Evolutionary conservation across 176 grass and related monocot genomes (phyloP).

Genomic region (Otatea glauca): DNA sequence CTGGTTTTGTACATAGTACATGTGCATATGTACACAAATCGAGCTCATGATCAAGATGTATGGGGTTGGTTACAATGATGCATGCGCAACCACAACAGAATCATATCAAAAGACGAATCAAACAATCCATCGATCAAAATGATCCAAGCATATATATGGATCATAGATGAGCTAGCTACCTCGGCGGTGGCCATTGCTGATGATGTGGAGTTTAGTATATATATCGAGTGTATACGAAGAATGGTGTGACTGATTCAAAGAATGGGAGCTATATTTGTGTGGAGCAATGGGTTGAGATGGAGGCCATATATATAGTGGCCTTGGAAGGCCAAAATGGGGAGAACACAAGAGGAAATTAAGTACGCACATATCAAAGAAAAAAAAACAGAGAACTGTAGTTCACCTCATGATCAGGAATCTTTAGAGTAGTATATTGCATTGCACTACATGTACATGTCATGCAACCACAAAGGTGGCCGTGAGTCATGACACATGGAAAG

Average conservation of each 20-base stretch:
- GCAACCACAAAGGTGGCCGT: too few relatives aligned
- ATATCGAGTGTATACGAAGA: background rate
- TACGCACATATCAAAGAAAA: background rate
- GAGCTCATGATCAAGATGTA: background rate
- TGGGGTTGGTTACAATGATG: background rate
- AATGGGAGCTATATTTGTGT: slow-evolving; percentile 32
- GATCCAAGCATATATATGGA: background rate
- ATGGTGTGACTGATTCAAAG: background rate
- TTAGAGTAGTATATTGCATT: too few relatives aligned
- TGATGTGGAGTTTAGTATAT: slow-evolving; percentile 16
- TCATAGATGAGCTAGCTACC: slow-evolving; percentile 35
- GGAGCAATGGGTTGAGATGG: slow-evolving; percentile 36
- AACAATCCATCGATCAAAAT: background rate
- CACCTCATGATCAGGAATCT: slow-evolving; percentile 43
- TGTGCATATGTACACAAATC: background rate
- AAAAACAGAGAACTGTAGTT: background rate
- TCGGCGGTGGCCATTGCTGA: slow-evolving; percentile 70
- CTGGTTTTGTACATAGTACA: background rate
- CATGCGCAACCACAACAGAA: background rate
- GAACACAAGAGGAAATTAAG: background rate
- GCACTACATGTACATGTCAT: background rate
- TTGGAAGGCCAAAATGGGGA: slow-evolving; percentile 43
- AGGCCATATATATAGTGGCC: slow-evolving; percentile 55
- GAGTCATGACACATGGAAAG: background rate
- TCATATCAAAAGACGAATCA: background rate